Base-by-base conservation (phyloP, 441 rosid species). In the Erysimum cheiri region DNA sequence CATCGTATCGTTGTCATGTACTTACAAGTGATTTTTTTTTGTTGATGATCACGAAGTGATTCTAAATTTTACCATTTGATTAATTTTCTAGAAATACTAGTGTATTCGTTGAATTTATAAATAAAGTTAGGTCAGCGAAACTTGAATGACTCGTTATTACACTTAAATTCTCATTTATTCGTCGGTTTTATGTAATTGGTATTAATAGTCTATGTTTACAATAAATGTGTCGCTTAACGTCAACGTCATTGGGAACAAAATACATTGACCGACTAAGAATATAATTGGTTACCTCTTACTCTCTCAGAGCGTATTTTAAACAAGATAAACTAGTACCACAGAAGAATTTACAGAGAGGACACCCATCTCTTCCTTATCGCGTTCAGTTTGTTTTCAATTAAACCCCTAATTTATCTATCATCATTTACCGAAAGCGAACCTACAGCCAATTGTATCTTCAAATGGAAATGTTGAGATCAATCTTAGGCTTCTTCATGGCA, bases 381-480 rank as follows among this genome's bases (percentile, higher is more conserved):
- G 55, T 54, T 53, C 8, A 41, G 7, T 40, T 56, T 54, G 17
- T 36, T 60, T 31, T 8, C 36, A 54, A 44, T 13, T 10, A 44
- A 68, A 14, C 57, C 63, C 67, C 63, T 32, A 24, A 52, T 9
- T 57, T 64, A 71, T 35, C 72, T 79, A 75, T 77, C 73, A 85
- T 85, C 73, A 85, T 85, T 77, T 82, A 84, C 90, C 82, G 37
- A 72, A 76, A 15, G 3, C 37, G 22, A 74, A 15, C 47, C 53
- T 57, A 53, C 29, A 41, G 2, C 24, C 24, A 26, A 26, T 29
- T 7, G 8, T 55, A 2, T 6, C 62, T 71, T 89, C 80, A 87
- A 64, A 88, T 85, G 0, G 84, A 89, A 2, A 93, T 84, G 71
- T 91, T 91, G 71, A 93, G 97, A 83, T 93, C 98, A 69, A 93